Evolutionary conservation across 192 early-diverging fungal genomes (phyloP).

Genomic region (Funneliformis geosporum): DNA sequence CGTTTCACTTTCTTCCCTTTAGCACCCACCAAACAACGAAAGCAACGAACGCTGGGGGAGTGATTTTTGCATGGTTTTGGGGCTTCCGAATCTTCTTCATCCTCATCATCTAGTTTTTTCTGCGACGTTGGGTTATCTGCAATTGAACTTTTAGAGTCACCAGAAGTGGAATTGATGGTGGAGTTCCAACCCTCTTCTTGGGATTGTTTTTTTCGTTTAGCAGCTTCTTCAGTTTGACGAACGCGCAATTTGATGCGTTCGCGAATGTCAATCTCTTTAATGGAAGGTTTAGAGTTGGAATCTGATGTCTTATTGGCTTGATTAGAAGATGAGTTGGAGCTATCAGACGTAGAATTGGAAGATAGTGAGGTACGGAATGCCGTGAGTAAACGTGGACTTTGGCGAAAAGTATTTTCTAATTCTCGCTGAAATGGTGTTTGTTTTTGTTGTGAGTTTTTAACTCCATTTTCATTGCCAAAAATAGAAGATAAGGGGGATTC

Average conservation of each 20-base stretch:
- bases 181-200: constrained; percentile 18
- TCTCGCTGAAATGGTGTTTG: constrained; percentile 24
- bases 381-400: constrained; percentile 22
- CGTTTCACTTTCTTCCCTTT: constrained; percentile 31
- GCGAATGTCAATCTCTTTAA: not conserved
- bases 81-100: constrained; percentile 15
- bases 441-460: constrained; percentile 14
- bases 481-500: not conserved
- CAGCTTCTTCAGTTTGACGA: constrained; percentile 24
- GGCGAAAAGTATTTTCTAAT: constrained; percentile 18
- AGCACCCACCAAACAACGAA: constrained; percentile 28
- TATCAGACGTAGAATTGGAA: not conserved
- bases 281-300: constrained; percentile 16
- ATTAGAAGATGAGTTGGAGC: not conserved
- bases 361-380: constrained; percentile 32
- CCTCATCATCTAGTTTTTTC: constrained; percentile 19
- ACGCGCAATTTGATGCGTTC: constrained; percentile 10
- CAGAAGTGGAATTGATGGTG: not conserved
- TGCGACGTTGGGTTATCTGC: not conserved
- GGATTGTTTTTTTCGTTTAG: constrained; percentile 17
- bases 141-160: not conserved
- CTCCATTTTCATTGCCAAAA: not conserved
- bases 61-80: constrained; percentile 35
- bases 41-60: constrained; percentile 28
- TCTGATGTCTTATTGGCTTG: not conserved